These are phyloP conservation scores for Anthracocystis panici-leucophaei DNA, from an alignment of 1,284 basidiomycete genomes.

Conservation along the genomic window DNA sequence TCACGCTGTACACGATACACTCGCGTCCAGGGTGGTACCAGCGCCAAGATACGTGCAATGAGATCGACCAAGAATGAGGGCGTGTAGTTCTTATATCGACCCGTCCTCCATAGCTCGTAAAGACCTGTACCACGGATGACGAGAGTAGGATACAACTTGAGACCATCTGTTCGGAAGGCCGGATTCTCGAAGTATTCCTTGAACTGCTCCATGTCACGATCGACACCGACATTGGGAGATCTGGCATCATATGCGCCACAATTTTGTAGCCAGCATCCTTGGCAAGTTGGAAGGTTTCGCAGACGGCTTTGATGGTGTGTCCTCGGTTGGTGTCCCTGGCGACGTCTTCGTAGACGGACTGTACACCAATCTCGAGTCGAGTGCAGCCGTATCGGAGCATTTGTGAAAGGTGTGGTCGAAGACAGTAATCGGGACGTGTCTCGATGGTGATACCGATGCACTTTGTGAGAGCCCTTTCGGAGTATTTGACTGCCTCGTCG, in stretches of 20 bases:
- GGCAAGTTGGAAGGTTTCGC: conserved; percentile 96
- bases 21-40: conserved; percentile 98
- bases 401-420: conserved; percentile 95
- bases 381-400: conserved; percentile 99
- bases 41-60: conserved; percentile 92
- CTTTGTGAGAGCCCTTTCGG: conserved; percentile 96
- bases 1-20: conserved; percentile 85
- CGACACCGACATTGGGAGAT: conserved; percentile 92
- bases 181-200: conserved; percentile 99
- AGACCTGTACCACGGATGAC: conserved; percentile 98
- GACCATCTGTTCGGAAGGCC: conserved; percentile 93
- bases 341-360: conserved; percentile 99
- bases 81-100: conserved; percentile 98
- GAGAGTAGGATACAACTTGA: conserved; percentile 98
- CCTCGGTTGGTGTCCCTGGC: conserved; percentile 95
- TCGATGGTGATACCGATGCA: conserved; percentile 99
- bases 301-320: conserved; percentile 96
- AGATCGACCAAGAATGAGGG: conserved; percentile 98
- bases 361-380: conserved; percentile 96
- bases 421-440: conserved; percentile 97
- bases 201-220: conserved; percentile 98
- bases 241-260: conserved; percentile 75
- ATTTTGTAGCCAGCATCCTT: conserved; percentile 98
- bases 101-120: conserved; percentile 96
- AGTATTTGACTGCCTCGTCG: conserved; percentile 98